phyloP scores from a whole-genome alignment of 2,329 filamentous ascomycete genomes.

The Botrytis fabae region DNA sequence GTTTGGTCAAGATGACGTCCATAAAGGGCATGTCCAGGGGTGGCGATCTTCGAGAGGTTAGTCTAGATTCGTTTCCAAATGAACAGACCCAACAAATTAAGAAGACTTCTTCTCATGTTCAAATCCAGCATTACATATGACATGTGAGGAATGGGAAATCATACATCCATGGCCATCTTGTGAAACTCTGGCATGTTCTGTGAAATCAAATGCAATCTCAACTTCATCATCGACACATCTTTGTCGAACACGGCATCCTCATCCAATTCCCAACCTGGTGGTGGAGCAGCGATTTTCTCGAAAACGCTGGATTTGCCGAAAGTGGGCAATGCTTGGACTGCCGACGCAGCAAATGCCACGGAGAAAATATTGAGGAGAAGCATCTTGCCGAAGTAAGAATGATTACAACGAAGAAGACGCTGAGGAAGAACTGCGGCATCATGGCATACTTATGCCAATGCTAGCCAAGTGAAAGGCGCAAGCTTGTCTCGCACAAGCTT shows the following conservation, averaged over 20 bases:
- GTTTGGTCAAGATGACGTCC: constrained; percentile 53
- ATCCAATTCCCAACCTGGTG: constrained; percentile 35
- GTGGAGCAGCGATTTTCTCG: constrained; percentile 34
- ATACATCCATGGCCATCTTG: constrained; percentile 38
- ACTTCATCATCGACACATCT: constrained; percentile 31
- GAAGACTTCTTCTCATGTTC: constrained; percentile 1
- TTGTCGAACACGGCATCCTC: constrained; percentile 32
- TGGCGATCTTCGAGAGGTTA: constrained; percentile 36
- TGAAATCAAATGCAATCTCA: constrained; percentile 37
- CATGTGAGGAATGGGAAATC: neutral
- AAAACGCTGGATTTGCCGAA: constrained; percentile 30
- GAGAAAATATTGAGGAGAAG: constrained; percentile 21
- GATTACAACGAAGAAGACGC: constrained; percentile 7
- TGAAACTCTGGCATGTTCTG: constrained; percentile 39
- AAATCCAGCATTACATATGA: neutral
- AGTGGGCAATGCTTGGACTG: constrained; percentile 22
- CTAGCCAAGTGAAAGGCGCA: constrained; percentile 17
- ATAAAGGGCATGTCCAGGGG: constrained; percentile 54
- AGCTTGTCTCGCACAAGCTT: constrained; percentile 5
- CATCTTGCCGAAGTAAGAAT: constrained; percentile 22
- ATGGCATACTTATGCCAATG: constrained; percentile 21
- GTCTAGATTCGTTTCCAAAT: neutral
- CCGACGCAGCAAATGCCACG: constrained; percentile 16
- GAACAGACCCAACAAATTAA: neutral
- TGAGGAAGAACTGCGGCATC: constrained; percentile 3